Evolutionary conservation across 2,329 filamentous ascomycete genomes (phyloP).

Genomic region (Thermothelomyces thermophilus): DNA sequence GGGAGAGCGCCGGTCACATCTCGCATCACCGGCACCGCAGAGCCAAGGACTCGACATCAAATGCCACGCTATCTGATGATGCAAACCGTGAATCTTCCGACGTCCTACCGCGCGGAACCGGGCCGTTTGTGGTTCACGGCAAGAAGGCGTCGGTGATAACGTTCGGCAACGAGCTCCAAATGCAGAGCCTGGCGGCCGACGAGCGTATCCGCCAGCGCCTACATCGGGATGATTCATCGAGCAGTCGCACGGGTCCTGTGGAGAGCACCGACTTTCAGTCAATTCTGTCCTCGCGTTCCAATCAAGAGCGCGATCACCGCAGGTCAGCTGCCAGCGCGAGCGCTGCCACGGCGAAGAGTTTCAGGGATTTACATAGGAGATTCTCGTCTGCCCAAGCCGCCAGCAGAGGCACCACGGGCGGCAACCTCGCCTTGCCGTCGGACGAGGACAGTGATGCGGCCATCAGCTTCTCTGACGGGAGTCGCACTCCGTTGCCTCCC

Average conservation of each 20-base stretch:
- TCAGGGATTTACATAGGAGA: conserved; percentile 55
- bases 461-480: conserved; percentile 53
- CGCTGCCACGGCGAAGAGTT: conserved; percentile 60
- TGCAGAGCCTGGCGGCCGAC: conserved; percentile 69
- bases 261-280: conserved; percentile 45
- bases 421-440: conserved; percentile 41
- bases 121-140: conserved; percentile 92
- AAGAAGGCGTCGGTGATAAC: conserved; percentile 97
- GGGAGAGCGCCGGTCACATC: conserved; percentile 66
- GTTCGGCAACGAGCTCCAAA: conserved; percentile 88
- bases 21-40: conserved; percentile 67
- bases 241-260: conserved; percentile 28
- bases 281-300: conserved; percentile 39
- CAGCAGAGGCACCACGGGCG: conserved; percentile 36
- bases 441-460: conserved; percentile 57
- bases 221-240: conserved; percentile 25
- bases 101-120: conserved; percentile 68
- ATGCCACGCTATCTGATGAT: conserved; percentile 45
- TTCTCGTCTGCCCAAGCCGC: conserved; percentile 48
- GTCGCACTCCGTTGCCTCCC: conserved; percentile 48
- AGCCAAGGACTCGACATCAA: conserved; percentile 65
- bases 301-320: conserved; percentile 42
- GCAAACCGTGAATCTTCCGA: conserved; percentile 41
- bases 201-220: conserved; percentile 63
- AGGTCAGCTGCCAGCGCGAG: conserved; percentile 59